These are phyloP conservation scores for Penicillium nucicola DNA, from an alignment of 495 filamentous ascomycete genomes.

Conservation along the genomic window DNA sequence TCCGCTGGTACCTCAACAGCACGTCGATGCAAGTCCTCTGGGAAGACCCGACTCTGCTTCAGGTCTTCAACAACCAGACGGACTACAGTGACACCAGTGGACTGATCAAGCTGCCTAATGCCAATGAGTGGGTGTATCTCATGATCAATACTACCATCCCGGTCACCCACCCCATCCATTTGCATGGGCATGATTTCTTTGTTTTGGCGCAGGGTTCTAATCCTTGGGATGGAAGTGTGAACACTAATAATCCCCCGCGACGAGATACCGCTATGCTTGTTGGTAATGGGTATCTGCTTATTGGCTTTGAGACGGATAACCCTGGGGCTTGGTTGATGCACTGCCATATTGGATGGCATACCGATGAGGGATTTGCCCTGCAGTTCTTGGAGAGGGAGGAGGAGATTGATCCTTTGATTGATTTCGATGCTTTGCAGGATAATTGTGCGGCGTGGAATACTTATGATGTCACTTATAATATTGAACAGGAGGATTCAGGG, in stretches of 20 bases:
- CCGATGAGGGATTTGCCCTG: slow-evolving; percentile 32
- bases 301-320: slow-evolving; percentile 51
- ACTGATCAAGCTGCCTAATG: slow-evolving; percentile 32
- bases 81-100: slow-evolving; percentile 12
- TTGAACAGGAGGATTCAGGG: slow-evolving; percentile 7
- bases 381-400: slow-evolving; percentile 41
- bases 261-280: slow-evolving; percentile 53
- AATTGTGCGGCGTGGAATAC: slow-evolving; percentile 6
- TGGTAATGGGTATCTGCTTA: slow-evolving; percentile 29
- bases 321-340: slow-evolving; percentile 47
- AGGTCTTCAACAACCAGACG: slow-evolving; percentile 14
- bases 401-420: slow-evolving; percentile 34
- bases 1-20: slow-evolving; percentile 23
- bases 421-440: not conserved
- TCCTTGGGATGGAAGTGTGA: slow-evolving; percentile 1
- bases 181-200: slow-evolving; percentile 28
- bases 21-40: slow-evolving; percentile 19
- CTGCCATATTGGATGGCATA: slow-evolving; percentile 47
- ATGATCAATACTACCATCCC: slow-evolving; percentile 32
- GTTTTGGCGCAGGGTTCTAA: slow-evolving; percentile 20
- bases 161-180: slow-evolving; percentile 21
- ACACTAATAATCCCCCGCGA: slow-evolving; percentile 1
- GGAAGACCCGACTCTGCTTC: slow-evolving; percentile 19
- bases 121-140: slow-evolving; percentile 58
- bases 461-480: slow-evolving; percentile 3